These are phyloP conservation scores for Azolla pinnata DNA, from an alignment of 75 land plant species.

Conservation along the genomic window DNA sequence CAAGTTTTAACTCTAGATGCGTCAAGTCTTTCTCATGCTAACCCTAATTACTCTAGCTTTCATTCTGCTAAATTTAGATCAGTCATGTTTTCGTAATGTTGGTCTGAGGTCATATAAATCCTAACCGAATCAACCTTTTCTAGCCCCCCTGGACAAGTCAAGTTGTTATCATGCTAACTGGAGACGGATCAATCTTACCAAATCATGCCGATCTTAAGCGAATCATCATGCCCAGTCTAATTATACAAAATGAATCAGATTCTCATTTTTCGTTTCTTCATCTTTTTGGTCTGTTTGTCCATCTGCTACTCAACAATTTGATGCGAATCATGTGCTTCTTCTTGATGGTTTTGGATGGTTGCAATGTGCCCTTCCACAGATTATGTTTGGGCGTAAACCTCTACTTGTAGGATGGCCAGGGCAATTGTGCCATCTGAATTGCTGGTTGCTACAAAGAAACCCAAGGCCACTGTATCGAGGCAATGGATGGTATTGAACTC, in stretches of 20 bases:
- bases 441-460: constrained; percentile 11
- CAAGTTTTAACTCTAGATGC: no score
- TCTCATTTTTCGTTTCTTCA: background rate
- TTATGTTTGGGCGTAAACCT: background rate
- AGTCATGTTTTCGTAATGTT: no score
- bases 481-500: constrained; percentile 68
- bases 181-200: no score
- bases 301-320: background rate
- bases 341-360: background rate
- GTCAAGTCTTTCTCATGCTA: no score
- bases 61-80: no score
- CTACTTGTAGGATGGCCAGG: background rate
- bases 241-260: background rate
- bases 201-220: no score
- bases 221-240: no score
- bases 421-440: constrained; percentile 2
- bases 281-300: background rate
- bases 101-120: no score
- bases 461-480: constrained; percentile 43
- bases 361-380: background rate
- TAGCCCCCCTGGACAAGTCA: no score
- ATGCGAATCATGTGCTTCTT: background rate
- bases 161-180: no score
- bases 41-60: no score
- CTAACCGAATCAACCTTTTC: no score